Percentiles rank a stretch among this genome's conserved stretches.
These are phyloP conservation scores for Magnolia kwangsiensis DNA, from an alignment of 164 flowering plant species.

Conservation along the genomic window DNA sequence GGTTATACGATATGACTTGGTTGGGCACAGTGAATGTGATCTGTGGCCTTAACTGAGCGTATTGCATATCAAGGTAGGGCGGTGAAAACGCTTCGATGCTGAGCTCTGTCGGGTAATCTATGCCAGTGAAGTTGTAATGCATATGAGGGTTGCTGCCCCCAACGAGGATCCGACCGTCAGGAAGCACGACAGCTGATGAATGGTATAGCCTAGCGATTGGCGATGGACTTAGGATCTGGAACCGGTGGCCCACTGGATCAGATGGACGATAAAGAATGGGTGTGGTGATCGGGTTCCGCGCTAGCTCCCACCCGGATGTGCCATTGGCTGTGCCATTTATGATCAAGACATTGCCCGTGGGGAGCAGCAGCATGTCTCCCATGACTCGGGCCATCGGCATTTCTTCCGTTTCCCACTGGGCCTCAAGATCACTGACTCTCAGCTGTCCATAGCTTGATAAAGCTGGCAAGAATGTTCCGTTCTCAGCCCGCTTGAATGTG, in stretches of 20 bases:
- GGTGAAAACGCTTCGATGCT: constrained; percentile 75
- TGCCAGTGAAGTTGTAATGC: constrained; percentile 47
- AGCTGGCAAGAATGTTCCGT: too few relatives aligned
- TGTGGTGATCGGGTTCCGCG: constrained; percentile 41
- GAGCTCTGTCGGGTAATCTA: constrained; percentile 64
- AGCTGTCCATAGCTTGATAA: too few relatives aligned
- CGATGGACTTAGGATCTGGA: constrained; percentile 44
- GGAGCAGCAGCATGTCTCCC: too few relatives aligned
- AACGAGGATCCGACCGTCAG: constrained; percentile 77
- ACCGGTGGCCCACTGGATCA: constrained; percentile 32
- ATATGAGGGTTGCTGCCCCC: constrained; percentile 90
- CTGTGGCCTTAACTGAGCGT: constrained; percentile 36
- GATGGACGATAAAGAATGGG: constrained; percentile 56
- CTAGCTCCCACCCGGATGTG: too few relatives aligned
- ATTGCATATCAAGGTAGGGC: constrained; percentile 35
- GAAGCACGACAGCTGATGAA: constrained; percentile 59
- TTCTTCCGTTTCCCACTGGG: too few relatives aligned
- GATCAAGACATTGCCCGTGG: too few relatives aligned
- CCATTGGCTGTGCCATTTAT: too few relatives aligned
- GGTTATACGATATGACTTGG: constrained; percentile 29
- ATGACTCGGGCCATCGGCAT: too few relatives aligned
- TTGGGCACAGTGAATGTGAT: constrained; percentile 30
- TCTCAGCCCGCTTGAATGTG: too few relatives aligned
- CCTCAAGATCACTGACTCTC: too few relatives aligned
- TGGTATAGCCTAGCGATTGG: constrained; percentile 70